Conservation (phyloP, 257 asterid species). For the Euphrasia confusa region DNA sequence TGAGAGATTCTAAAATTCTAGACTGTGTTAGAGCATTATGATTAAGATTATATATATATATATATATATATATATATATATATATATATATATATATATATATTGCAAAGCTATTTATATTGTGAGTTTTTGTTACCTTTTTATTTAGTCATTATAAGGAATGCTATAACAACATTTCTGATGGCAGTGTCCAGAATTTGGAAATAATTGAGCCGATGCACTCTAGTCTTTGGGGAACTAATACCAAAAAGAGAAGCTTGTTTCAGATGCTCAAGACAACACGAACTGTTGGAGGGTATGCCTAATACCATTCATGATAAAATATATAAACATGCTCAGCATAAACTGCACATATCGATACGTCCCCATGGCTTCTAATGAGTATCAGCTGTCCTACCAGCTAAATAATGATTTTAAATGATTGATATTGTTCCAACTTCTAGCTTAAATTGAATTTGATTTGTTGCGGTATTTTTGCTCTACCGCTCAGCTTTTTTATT, state of each 20-base stretch:
- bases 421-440: background rate
- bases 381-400: slow-evolving; percentile 19
- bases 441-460: slow-evolving; percentile 12
- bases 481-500: slow-evolving; percentile 1
- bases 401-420: slow-evolving; percentile 12
- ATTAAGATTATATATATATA: no score
- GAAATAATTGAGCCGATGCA: slow-evolving; percentile 93
- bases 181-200: slow-evolving; percentile 87
- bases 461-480: background rate
- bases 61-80: no score
- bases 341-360: slow-evolving; percentile 17
- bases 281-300: slow-evolving; percentile 94
- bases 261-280: slow-evolving; percentile 97
- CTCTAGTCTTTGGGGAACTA: slow-evolving; percentile 67
- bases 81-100: no score
- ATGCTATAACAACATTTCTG: slow-evolving; percentile 19
- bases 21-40: background rate
- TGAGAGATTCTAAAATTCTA: slow-evolving; percentile 13
- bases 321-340: slow-evolving; percentile 11
- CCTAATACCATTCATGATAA: slow-evolving; percentile 18
- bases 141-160: slow-evolving; percentile 8
- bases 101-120: no score
- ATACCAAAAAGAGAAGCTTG: slow-evolving; percentile 77
- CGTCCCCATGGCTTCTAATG: slow-evolving; percentile 13
- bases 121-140: slow-evolving; percentile 5